Evolutionary conservation across 1,284 basidiomycete genomes (phyloP), one percentile per base, ranked within the genome.

Genomic region (Leccinum pallidistipes): DNA sequence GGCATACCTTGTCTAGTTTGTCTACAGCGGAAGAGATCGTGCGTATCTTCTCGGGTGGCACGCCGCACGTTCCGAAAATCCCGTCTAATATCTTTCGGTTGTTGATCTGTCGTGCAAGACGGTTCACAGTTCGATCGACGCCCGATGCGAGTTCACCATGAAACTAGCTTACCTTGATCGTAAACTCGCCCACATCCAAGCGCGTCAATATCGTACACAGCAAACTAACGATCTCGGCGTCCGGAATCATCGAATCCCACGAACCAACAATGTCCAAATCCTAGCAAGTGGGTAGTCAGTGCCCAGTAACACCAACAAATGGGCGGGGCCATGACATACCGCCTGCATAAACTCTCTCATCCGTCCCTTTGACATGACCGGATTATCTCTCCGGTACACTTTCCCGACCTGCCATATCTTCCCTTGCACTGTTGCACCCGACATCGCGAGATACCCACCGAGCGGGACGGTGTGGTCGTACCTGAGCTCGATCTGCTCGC

Each of bases 331-430:
- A 16, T 4, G 9, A 82, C 88, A 70, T 68, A 96, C 94, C 66
- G 97, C 98, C 79, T 99, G 97, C 74, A 94, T 96, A 75, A 99
- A 99, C 79, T 99, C 97, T 65, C 97, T 86, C 95, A 99, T 98
- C 43, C 97, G 85, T 4, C 97, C 97, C 79, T 99, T 99, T 58
- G 90, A 91, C 92, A 99, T 96, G 62, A 97, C 96, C 1, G 97
- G 97, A 71, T 92, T 96, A 77, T 99, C 97, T 72, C 97, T 81
- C 65, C 97, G 83, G 78, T 99, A 99, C 27, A 99, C 97, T 78
- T 99, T 99, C 32, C 95, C 96, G 59, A 99, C 91, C 78, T 99
- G 97, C 87, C 96, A 99, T 38, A 98, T 78, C 79, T 98, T 98
- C 63, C 81, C 80, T 68, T 87, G 86, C 8, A 82, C 85, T 59